Evolutionary conservation across 768 basidiomycete species (phyloP), one percentile per base, ranked within the genome.

Genomic region (Amanita pallidorosea): DNA sequence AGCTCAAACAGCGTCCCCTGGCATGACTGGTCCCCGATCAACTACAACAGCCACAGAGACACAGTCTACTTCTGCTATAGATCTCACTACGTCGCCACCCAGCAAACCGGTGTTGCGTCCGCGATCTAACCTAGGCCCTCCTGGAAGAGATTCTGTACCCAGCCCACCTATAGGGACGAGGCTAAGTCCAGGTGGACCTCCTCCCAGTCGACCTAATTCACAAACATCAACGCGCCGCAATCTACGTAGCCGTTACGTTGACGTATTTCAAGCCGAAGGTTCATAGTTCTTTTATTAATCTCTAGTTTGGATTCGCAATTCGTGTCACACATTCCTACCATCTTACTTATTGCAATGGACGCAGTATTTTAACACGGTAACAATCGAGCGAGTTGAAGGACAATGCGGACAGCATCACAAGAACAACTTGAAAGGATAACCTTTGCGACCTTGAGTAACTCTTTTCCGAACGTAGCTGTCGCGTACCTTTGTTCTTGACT

Each of bases 1-100:
- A 47, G 79, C 90, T 4, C 90, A 90, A 61, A 91, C 92, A 0
- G 79, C 88, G 3, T 92, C 93, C 5, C 93, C 93, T 6, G 77
- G 77, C 7, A 73, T 75, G 56, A 68, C 72, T 22, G 65, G 67
- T 34, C 58, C 59, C 57, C 67, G 61, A 20, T 55, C 56, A 22
- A 57, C 61, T 6, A 44, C 49, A 34, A 71, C 78, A 18, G 44
- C 15, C 17, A 17, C 49, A 7, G 29, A 45, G 40, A 37, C 43
- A 4, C 27, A 43, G 20, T 50, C 40, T 34, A 9, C 23, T 35
- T 86, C 85, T 8, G 80, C 82, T 1, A 77, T 83, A 47, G 83
- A 84, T 60, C 57, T 81, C 34, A 73, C 65, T 43, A 65, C 69
- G 7, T 74, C 81, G 13, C 75, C 78, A 12, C 76, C 77, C 0